Conservation (phyloP, 495 filamentous ascomycete species). For the Bathelium albidoporum region DNA sequence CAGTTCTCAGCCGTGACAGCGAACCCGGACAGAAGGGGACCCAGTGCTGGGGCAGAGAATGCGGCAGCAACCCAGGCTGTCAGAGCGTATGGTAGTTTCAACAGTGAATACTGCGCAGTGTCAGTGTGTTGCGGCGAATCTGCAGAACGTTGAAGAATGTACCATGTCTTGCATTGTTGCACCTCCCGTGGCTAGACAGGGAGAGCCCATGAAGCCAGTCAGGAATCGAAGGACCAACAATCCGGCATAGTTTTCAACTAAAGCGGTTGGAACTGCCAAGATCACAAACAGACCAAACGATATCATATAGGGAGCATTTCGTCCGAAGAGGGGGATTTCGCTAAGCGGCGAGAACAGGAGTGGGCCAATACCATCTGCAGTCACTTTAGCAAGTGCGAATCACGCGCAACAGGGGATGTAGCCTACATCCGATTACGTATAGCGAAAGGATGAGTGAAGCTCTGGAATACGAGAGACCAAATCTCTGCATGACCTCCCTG, state of each 20-base stretch:
- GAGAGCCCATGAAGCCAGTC: conserved; percentile 10
- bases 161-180: conserved; percentile 17
- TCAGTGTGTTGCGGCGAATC: conserved; percentile 3
- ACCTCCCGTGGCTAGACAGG: conserved; percentile 4
- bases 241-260: conserved; percentile 1
- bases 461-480: background rate
- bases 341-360: conserved; percentile 5
- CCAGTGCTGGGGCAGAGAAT: conserved; percentile 39
- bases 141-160: conserved; percentile 1
- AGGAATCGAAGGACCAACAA: conserved; percentile 5
- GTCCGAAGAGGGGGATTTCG: conserved; percentile 6
- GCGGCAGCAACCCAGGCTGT: conserved; percentile 38
- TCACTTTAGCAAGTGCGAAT: background rate
- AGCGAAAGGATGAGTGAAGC: background rate
- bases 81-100: conserved; percentile 39
- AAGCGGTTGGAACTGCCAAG: background rate
- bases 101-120: conserved; percentile 17
- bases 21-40: conserved; percentile 49
- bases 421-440: background rate
- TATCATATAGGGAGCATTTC: conserved; percentile 2
- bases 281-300: conserved; percentile 2
- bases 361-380: conserved; percentile 2
- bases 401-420: background rate
- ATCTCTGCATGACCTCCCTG: background rate
- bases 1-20: conserved; percentile 39